phyloP scores from a whole-genome alignment of 768 basidiomycete genomes.

The Amanita pseudoporphyria region DNA sequence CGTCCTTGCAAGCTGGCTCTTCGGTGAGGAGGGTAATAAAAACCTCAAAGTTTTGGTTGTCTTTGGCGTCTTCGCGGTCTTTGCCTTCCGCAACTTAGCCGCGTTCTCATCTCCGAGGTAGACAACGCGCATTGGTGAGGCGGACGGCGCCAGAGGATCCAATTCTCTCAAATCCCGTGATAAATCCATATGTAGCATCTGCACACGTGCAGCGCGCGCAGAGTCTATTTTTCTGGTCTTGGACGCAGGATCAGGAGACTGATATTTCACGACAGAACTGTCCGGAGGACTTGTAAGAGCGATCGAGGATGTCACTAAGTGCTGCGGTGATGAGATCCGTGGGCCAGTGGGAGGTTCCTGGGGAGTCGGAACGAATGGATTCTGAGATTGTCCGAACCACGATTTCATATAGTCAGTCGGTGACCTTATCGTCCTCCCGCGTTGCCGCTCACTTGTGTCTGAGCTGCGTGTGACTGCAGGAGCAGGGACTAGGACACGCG shows the following conservation, averaged over 20 bases:
- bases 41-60: constrained; percentile 3
- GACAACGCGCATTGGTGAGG: background rate
- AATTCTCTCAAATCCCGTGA: background rate
- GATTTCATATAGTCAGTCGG: background rate
- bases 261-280: background rate
- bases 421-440: background rate
- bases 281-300: background rate
- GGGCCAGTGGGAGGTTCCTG: background rate
- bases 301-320: background rate
- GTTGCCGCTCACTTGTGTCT: background rate
- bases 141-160: background rate
- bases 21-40: constrained; percentile 2
- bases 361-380: background rate
- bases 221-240: background rate
- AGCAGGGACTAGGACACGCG: background rate
- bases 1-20: background rate
- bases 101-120: background rate
- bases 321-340: background rate
- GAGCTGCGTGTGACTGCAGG: background rate
- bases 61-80: background rate
- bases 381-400: background rate
- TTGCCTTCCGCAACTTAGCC: background rate
- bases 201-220: background rate
- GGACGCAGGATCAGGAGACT: background rate
- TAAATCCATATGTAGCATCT: constrained; percentile 5